Evolutionary conservation across 805 yeast genomes (phyloP).

Genomic region (Lipomyces mesembrius): DNA sequence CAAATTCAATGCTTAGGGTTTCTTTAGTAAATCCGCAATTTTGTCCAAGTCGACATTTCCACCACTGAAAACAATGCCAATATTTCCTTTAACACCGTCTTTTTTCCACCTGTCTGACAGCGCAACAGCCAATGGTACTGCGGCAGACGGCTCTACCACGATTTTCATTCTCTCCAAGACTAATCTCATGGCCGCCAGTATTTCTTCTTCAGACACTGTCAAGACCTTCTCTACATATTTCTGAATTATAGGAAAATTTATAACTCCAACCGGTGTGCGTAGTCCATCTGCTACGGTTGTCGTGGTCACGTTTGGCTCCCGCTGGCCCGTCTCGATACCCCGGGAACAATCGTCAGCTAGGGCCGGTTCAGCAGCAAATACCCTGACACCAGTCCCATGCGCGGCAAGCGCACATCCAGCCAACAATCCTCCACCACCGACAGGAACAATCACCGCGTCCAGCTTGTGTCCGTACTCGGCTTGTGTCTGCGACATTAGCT

Average conservation of each 20-base stretch:
- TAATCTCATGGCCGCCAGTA: conserved; percentile 33
- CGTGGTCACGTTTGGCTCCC: conserved; percentile 33
- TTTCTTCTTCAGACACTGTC: conserved; percentile 37
- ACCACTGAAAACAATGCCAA: conserved; percentile 22
- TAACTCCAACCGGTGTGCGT: conserved; percentile 39
- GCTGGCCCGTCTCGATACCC: conserved; percentile 33
- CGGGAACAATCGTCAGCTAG: conserved; percentile 39
- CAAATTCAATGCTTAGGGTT: no score
- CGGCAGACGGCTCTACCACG: conserved; percentile 39
- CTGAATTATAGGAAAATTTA: conserved; percentile 36
- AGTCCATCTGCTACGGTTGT: conserved; percentile 40
- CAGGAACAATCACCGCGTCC: conserved; percentile 55
- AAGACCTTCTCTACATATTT: conserved; percentile 36
- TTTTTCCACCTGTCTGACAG: conserved; percentile 26
- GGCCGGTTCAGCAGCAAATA: conserved; percentile 40
- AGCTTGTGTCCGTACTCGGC: conserved; percentile 49
- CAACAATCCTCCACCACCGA: conserved; percentile 60
- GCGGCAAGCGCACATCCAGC: conserved; percentile 48
- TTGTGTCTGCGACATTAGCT: conserved; percentile 46
- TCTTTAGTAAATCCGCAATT: conserved; percentile 12
- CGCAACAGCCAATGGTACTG: conserved; percentile 37
- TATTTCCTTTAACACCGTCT: conserved; percentile 21
- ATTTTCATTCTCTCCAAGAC: conserved; percentile 39
- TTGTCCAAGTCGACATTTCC: conserved; percentile 29
- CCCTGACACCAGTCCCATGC: conserved; percentile 33